These are phyloP conservation scores for Cutaneotrichosporon mucoides DNA, from an alignment of 1,284 basidiomycete species.

Conservation along the genomic window DNA sequence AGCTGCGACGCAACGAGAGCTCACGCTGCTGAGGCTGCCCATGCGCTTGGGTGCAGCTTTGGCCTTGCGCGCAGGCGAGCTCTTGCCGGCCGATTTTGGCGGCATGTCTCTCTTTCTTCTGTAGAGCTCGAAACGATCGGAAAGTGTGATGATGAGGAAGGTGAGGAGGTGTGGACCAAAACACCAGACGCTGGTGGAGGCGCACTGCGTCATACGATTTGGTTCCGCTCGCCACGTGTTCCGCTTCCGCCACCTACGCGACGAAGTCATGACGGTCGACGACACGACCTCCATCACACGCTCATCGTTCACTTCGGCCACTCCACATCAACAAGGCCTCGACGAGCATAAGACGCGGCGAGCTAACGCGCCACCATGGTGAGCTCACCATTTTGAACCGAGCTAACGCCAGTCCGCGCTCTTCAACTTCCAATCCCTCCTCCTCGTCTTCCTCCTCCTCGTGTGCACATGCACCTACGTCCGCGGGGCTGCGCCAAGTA, in stretches of 20 bases:
- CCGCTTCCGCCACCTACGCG: too few relatives aligned
- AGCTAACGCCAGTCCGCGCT: conserved; percentile 72
- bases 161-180: background rate
- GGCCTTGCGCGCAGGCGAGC: background rate
- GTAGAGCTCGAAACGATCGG: too few relatives aligned
- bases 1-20: too few relatives aligned
- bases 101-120: background rate
- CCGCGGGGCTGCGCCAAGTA: conserved; percentile 76
- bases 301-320: too few relatives aligned
- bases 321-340: too few relatives aligned
- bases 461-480: conserved; percentile 98
- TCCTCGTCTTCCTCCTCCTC: conserved; percentile 85
- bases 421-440: conserved; percentile 94
- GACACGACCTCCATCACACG: too few relatives aligned
- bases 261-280: too few relatives aligned
- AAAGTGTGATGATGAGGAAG: background rate
- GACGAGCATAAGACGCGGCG: background rate
- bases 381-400: too few relatives aligned
- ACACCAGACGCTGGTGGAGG: background rate
- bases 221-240: too few relatives aligned
- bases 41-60: conserved; percentile 21
- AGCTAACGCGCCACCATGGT: conserved; percentile 2
- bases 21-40: conserved; percentile 36
- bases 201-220: too few relatives aligned
- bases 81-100: background rate